These are phyloP conservation scores for Penicillium waksmanii DNA, from an alignment of 495 filamentous ascomycete genomes.

Conservation along the genomic window DNA sequence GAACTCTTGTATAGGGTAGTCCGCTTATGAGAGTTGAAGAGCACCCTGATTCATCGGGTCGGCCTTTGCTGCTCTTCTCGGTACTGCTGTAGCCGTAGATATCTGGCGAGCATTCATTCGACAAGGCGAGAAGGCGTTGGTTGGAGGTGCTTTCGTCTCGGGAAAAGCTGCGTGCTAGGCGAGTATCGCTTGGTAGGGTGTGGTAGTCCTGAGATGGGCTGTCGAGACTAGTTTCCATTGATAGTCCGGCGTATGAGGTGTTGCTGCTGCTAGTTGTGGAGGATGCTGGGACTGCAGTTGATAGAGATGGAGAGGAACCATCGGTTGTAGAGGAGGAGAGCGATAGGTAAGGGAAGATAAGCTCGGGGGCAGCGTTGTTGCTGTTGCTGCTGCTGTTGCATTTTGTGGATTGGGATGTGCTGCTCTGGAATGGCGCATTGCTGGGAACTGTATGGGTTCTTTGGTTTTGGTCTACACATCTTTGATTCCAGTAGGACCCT, in stretches of 20 bases:
- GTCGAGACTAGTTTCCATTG: constrained; percentile 26
- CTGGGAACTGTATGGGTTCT: constrained; percentile 15
- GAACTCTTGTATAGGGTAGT: constrained; percentile 41
- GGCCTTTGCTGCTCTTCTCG: constrained; percentile 28
- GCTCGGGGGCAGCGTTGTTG: constrained; percentile 26
- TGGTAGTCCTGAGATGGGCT: constrained; percentile 25
- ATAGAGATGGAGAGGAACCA: constrained; percentile 9
- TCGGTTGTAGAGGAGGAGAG: constrained; percentile 24
- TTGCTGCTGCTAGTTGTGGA: constrained; percentile 1
- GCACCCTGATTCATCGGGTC: constrained; percentile 13
- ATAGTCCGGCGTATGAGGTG: constrained; percentile 16
- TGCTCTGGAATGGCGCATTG: constrained; percentile 23
- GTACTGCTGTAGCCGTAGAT: constrained; percentile 43
- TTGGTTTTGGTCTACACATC: constrained; percentile 3
- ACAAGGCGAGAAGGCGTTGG: constrained; percentile 30
- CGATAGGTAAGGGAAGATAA: constrained; percentile 37
- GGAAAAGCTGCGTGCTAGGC: constrained; percentile 21
- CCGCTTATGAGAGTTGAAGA: constrained; percentile 40
- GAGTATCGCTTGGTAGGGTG: constrained; percentile 16
- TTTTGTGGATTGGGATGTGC: constrained; percentile 23
- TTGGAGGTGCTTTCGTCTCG: constrained; percentile 21
- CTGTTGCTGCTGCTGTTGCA: constrained; percentile 13
- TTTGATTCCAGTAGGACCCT: constrained; percentile 20
- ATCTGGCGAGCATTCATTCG: constrained; percentile 26
- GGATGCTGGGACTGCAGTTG: constrained; percentile 15